Percentiles rank a stretch among this genome's conserved stretches.
Evolutionary conservation across 441 rosid species (phyloP).

Genomic region (Metrosideros polymorpha): DNA sequence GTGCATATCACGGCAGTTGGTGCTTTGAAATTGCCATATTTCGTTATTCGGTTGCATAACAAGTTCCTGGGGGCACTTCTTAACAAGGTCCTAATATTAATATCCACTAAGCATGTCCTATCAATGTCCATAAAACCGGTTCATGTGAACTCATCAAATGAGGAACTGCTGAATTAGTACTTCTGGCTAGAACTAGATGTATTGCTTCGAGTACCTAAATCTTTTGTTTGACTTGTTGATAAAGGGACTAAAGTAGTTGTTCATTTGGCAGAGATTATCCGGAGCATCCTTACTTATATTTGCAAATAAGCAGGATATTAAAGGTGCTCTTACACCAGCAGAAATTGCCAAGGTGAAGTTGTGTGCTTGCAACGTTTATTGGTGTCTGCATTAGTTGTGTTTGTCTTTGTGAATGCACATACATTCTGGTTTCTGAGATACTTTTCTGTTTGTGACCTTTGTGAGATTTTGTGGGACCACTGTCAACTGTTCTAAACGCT

Average conservation of each 20-base stretch:
- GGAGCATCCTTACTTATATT: slow-evolving; percentile 82
- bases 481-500: too few species aligned
- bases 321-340: slow-evolving; percentile 74
- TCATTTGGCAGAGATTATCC: slow-evolving; percentile 62
- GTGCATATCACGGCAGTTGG: not conserved
- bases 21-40: not conserved
- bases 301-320: slow-evolving; percentile 91
- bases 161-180: not conserved
- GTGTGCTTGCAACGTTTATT: not conserved
- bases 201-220: not conserved
- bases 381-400: not conserved
- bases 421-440: not conserved
- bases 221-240: not conserved
- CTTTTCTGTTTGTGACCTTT: not conserved
- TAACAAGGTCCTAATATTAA: not conserved
- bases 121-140: not conserved
- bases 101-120: not conserved
- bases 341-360: slow-evolving; percentile 74
- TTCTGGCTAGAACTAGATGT: not conserved
- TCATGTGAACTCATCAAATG: not conserved
- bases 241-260: not conserved
- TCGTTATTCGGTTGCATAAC: not conserved
- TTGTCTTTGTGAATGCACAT: not conserved
- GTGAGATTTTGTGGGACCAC: too few species aligned
- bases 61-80: not conserved